phyloP scores from a whole-genome alignment of 1,139 yeast genomes.

The Pichia cactophila region DNA sequence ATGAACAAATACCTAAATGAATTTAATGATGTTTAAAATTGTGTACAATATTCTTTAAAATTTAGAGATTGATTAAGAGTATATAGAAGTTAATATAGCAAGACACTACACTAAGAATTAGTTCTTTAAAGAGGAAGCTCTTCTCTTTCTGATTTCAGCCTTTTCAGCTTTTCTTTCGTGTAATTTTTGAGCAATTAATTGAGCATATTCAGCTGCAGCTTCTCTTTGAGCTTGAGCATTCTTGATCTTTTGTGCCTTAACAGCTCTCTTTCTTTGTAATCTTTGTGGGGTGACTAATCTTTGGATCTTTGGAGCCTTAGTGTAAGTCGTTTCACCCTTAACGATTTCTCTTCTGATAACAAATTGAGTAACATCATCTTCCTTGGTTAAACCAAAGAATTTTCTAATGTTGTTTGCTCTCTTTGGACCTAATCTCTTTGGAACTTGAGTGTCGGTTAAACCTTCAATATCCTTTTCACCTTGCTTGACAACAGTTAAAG shows the following conservation, averaged over 20 bases:
- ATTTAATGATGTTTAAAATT: no score
- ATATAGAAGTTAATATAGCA: constrained; percentile 1
- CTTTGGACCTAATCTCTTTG: constrained; percentile 99
- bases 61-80: background rate
- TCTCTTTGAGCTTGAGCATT: constrained; percentile 99
- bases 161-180: constrained; percentile 97
- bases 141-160: constrained; percentile 98
- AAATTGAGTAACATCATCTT: constrained; percentile 87
- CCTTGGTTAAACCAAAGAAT: constrained; percentile 97
- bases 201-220: constrained; percentile 99
- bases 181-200: constrained; percentile 96
- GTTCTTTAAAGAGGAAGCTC: constrained; percentile 98
- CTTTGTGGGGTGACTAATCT: constrained; percentile 99
- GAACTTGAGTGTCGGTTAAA: constrained; percentile 87
- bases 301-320: constrained; percentile 99
- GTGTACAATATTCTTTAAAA: background rate
- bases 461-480: constrained; percentile 96
- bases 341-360: constrained; percentile 97
- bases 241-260: constrained; percentile 87
- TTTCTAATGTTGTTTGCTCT: constrained; percentile 99
- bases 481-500: constrained; percentile 92
- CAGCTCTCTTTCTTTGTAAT: constrained; percentile 98
- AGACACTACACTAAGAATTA: constrained; percentile 6
- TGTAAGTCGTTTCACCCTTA: constrained; percentile 98
- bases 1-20: background rate